Percentiles rank a stretch among this genome's conserved stretches.
These are phyloP conservation scores for Plectosphaerella cucumerina DNA, from an alignment of 2,329 filamentous ascomycete species.

Conservation along the genomic window DNA sequence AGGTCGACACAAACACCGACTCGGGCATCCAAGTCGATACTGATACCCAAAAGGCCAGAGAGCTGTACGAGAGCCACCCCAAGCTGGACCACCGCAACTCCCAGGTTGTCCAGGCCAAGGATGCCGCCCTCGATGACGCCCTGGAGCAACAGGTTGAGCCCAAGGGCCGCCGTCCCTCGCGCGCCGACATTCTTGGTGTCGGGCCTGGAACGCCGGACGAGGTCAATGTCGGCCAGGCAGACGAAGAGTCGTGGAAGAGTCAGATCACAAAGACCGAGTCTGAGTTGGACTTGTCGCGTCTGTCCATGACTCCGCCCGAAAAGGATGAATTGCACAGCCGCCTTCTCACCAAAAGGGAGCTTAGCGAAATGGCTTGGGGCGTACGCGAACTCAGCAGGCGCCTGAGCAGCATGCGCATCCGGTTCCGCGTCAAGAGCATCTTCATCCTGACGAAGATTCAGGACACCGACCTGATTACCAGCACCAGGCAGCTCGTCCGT, in stretches of 20 bases:
- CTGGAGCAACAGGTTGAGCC: conserved; percentile 26
- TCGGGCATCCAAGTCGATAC: conserved; percentile 7
- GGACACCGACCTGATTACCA: conserved; percentile 71
- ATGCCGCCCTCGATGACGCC: conserved; percentile 20
- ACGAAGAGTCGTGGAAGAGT: conserved; percentile 52
- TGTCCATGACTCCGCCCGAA: conserved; percentile 2
- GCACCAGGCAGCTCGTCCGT: conserved; percentile 70
- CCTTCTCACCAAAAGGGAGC: conserved; percentile 89
- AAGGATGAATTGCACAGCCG: conserved; percentile 48
- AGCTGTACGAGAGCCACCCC: background rate
- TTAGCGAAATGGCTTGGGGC: conserved; percentile 96
- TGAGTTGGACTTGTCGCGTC: conserved; percentile 29
- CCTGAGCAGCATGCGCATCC: conserved; percentile 76
- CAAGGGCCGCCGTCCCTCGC: conserved; percentile 44
- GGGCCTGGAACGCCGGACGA: conserved; percentile 43
- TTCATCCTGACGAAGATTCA: conserved; percentile 92
- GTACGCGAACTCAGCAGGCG: conserved; percentile 87
- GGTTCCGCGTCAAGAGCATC: conserved; percentile 75
- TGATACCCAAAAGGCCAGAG: background rate
- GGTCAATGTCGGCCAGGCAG: conserved; percentile 45
- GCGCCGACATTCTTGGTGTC: conserved; percentile 52
- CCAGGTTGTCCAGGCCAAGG: background rate
- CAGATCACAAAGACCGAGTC: conserved; percentile 40
- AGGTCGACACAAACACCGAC: conserved; percentile 6
- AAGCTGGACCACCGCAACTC: background rate